Evolutionary conservation across 176 grass and related monocot genomes (phyloP).

Genomic region (maize (Zea mays)): Zm-B73-REFERENCE-NAM-5.0 NC_050096.1:263090501-263091000

Average conservation of each 20-base stretch:
- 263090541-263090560: slow-evolving; percentile 90
- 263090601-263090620: not conserved
- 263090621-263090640: not conserved
- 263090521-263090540: slow-evolving; percentile 99
- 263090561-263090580: slow-evolving; percentile 97
- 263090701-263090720: not conserved
- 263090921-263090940: not conserved
- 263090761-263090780: slow-evolving; percentile 5
- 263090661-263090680: not conserved
- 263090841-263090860: slow-evolving; percentile 1
- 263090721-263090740: not conserved
- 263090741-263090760: not conserved
- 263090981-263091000: not conserved
- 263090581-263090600: slow-evolving; percentile 30
- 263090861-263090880: slow-evolving; percentile 2
- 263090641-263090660: not conserved
- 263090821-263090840: slow-evolving; percentile 6
- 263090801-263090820: not conserved
- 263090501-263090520: slow-evolving; percentile 97
- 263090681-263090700: too few relatives aligned
- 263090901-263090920: not conserved
- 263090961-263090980: too few relatives aligned
- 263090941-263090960: not conserved
- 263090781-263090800: not conserved
- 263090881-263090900: not conserved